These are phyloP conservation scores for Geosmithia morbida DNA, from an alignment of 2,329 filamentous ascomycete species.

Conservation along the genomic window DNA sequence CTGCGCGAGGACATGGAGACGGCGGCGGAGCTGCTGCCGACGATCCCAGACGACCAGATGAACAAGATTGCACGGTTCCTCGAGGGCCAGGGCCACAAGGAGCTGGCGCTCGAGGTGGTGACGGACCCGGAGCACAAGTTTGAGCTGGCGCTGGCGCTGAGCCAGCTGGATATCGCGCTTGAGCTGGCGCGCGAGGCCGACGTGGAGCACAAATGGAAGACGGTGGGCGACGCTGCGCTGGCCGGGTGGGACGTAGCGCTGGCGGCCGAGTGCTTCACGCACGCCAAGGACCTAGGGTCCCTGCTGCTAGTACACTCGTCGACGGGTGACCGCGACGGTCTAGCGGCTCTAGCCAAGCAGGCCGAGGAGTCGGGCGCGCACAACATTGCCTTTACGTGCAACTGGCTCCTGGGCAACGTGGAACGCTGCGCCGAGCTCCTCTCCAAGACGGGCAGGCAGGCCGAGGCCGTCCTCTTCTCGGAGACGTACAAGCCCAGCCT, in stretches of 20 bases:
- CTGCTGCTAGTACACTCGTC: slow-evolving; percentile 80
- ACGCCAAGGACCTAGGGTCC: slow-evolving; percentile 82
- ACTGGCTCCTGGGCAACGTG: slow-evolving; percentile 77
- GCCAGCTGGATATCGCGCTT: slow-evolving; percentile 72
- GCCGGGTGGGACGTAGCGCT: slow-evolving; percentile 74
- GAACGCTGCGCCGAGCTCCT: slow-evolving; percentile 71
- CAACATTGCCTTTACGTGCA: slow-evolving; percentile 84
- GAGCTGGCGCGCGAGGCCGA: slow-evolving; percentile 73
- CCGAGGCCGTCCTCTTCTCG: slow-evolving; percentile 81
- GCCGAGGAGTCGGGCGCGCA: slow-evolving; percentile 67
- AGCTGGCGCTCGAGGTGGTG: slow-evolving; percentile 84
- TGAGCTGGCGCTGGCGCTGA: slow-evolving; percentile 72
- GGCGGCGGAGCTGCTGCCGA: slow-evolving; percentile 69
- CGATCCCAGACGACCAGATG: slow-evolving; percentile 82
- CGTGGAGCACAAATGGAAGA: slow-evolving; percentile 97
- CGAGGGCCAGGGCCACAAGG: slow-evolving; percentile 94
- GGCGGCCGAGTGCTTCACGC: slow-evolving; percentile 83
- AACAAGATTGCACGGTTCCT: slow-evolving; percentile 98
- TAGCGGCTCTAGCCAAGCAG: slow-evolving; percentile 57
- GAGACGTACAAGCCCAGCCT: slow-evolving; percentile 90
- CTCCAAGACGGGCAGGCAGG: slow-evolving; percentile 59
- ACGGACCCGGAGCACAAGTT: slow-evolving; percentile 96
- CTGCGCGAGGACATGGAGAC: slow-evolving; percentile 87
- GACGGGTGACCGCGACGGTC: slow-evolving; percentile 62
- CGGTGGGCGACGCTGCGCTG: slow-evolving; percentile 82